phyloP scores from a whole-genome alignment of 257 asterid species.

The Dorcoceras hygrometricum region DNA sequence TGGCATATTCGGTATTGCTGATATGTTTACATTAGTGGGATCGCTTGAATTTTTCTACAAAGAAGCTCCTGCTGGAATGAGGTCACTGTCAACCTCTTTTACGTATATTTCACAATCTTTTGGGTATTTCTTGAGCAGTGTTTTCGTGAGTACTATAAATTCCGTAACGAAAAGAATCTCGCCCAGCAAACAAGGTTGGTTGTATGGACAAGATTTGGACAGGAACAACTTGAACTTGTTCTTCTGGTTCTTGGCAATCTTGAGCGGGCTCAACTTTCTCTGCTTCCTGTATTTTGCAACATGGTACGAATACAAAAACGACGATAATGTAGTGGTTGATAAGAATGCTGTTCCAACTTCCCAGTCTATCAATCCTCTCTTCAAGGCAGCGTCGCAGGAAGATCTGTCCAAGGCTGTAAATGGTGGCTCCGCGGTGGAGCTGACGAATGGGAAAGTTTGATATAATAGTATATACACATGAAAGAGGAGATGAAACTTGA shows the following conservation, averaged over 20 bases:
- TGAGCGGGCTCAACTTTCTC: constrained; percentile 60
- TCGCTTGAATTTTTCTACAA: constrained; percentile 69
- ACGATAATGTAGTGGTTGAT: constrained; percentile 19
- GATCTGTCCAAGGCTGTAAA: constrained; percentile 23
- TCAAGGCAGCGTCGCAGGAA: constrained; percentile 25
- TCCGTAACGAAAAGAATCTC: constrained; percentile 37
- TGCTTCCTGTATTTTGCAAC: constrained; percentile 66
- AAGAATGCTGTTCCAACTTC: constrained; percentile 15
- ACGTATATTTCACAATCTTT: constrained; percentile 58
- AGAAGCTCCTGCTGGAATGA: constrained; percentile 81
- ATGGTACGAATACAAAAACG: constrained; percentile 60
- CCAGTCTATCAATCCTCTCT: constrained; percentile 26
- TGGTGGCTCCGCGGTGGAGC: constrained; percentile 28
- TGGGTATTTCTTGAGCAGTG: constrained; percentile 70
- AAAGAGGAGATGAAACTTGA: not conserved
- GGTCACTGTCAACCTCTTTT: constrained; percentile 73
- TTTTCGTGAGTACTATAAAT: constrained; percentile 57
- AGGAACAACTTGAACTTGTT: constrained; percentile 49
- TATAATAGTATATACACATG: constrained; percentile 8
- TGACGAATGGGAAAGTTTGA: constrained; percentile 28
- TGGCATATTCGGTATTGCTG: constrained; percentile 71
- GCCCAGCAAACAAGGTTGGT: constrained; percentile 59
- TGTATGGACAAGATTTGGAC: constrained; percentile 57
- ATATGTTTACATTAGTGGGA: constrained; percentile 82
- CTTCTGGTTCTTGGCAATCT: constrained; percentile 76